Evolutionary conservation across 345 rosid genomes (phyloP).

Genomic region (Erodium maritimum): DNA sequence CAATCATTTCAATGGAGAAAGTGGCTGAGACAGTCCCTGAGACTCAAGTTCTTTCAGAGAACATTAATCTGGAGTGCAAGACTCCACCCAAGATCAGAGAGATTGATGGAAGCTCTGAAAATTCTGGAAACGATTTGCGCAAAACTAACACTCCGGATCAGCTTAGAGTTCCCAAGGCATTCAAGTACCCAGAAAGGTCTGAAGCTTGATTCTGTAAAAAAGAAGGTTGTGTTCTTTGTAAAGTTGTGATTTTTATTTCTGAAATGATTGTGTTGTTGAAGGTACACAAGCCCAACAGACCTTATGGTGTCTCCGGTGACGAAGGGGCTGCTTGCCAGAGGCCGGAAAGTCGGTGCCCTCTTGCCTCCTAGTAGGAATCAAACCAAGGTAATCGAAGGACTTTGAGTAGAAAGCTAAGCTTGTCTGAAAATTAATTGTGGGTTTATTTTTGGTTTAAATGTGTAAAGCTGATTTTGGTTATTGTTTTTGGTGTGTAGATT

Average conservation of each 20-base stretch:
- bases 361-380: slow-evolving; percentile 53
- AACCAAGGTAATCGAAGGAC: slow-evolving; percentile 23
- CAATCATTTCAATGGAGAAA: slow-evolving; percentile 24
- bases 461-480: neutral
- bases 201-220: neutral
- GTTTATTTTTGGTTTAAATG: neutral
- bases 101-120: slow-evolving; percentile 16
- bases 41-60: slow-evolving; percentile 12
- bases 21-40: slow-evolving; percentile 18
- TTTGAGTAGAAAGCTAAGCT: neutral
- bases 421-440: neutral
- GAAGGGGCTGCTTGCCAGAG: slow-evolving; percentile 70
- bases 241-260: no score
- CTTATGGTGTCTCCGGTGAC: slow-evolving; percentile 76
- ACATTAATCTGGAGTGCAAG: slow-evolving; percentile 8
- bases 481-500: slow-evolving; percentile 3
- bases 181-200: slow-evolving; percentile 65
- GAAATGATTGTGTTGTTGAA: slow-evolving; percentile 7
- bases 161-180: slow-evolving; percentile 59
- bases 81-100: slow-evolving; percentile 13
- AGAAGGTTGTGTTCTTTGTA: neutral
- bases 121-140: slow-evolving; percentile 24
- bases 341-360: slow-evolving; percentile 40
- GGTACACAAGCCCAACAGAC: slow-evolving; percentile 84
- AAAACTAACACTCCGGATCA: slow-evolving; percentile 51